A percentile compares a stretch with the other conserved stretches of the same genome.
Conservation (phyloP, 2,329 filamentous ascomycete genomes). For the Chaetomium sp. region DNA sequence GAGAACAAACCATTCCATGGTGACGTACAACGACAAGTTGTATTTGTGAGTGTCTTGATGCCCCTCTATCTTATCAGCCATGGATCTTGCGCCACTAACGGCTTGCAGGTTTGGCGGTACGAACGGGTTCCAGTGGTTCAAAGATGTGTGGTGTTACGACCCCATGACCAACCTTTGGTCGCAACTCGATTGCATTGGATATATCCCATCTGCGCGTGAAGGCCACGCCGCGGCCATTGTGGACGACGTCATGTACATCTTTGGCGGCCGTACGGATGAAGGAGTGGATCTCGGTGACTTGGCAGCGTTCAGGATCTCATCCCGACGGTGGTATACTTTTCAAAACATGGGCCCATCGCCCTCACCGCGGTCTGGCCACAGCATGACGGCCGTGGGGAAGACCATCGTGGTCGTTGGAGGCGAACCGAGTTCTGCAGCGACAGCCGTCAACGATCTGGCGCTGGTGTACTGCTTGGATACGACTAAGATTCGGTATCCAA, state of each 20-base stretch:
- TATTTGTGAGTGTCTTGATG: constrained; percentile 62
- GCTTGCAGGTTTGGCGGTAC: constrained; percentile 81
- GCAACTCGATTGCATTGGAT: constrained; percentile 92
- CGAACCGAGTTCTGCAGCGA: constrained; percentile 82
- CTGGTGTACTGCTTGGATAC: constrained; percentile 91
- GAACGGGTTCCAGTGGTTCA: constrained; percentile 95
- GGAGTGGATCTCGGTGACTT: constrained; percentile 88
- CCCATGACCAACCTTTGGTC: constrained; percentile 75
- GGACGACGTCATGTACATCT: constrained; percentile 98
- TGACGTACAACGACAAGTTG: constrained; percentile 88
- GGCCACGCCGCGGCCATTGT: constrained; percentile 91
- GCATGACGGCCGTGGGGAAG: constrained; percentile 93
- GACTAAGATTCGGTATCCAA: constrained; percentile 91
- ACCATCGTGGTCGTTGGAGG: constrained; percentile 88
- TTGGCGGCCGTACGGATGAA: constrained; percentile 91
- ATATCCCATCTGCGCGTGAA: constrained; percentile 89
- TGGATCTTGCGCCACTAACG: constrained; percentile 14
- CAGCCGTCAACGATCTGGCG: constrained; percentile 75
- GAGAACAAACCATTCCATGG: constrained; percentile 87
- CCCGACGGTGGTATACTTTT: constrained; percentile 95
- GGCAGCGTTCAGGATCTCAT: constrained; percentile 68
- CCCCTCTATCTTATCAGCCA: neutral
- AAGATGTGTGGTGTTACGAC: constrained; percentile 97
- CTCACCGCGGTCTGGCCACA: constrained; percentile 88
- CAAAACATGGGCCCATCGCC: constrained; percentile 98